phyloP scores from a whole-genome alignment of 78 protist species.

The Speleostelium caveatum region DNA sequence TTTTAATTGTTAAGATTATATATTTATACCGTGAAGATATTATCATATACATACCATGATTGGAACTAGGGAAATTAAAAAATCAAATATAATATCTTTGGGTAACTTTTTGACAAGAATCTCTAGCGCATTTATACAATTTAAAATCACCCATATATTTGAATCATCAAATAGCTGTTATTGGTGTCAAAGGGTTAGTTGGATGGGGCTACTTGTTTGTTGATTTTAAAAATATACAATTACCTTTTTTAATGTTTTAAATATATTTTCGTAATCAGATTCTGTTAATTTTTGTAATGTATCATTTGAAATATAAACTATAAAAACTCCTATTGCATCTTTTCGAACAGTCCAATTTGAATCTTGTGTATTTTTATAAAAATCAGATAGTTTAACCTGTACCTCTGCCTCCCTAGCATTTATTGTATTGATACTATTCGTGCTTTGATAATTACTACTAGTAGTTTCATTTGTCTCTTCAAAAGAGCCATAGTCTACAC shows the following conservation, averaged over 20 bases:
- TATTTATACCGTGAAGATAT: neutral
- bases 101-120: constrained; percentile 47
- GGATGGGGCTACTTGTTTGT: neutral
- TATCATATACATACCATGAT: constrained; percentile 30
- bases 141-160: constrained; percentile 57
- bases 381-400: too few relatives aligned
- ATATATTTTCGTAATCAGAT: constrained; percentile 40
- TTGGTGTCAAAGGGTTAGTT: too few relatives aligned
- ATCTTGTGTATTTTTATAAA: constrained; percentile 52
- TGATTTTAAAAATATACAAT: neutral
- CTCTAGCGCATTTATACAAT: constrained; percentile 61
- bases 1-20: too few relatives aligned
- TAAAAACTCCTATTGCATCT: constrained; percentile 49
- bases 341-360: constrained; percentile 46
- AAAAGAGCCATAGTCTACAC: too few relatives aligned
- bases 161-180: constrained; percentile 55
- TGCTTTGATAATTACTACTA: too few relatives aligned
- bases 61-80: constrained; percentile 54
- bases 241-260: constrained; percentile 41
- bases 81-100: constrained; percentile 48
- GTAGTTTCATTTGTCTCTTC: too few relatives aligned
- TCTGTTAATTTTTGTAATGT: constrained; percentile 9
- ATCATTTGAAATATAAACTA: constrained; percentile 40
- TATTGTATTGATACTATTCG: too few relatives aligned
- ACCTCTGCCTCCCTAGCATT: too few relatives aligned